Percentiles rank a stretch among this genome's conserved stretches.
These are phyloP conservation scores for Blepharisma japonicum DNA, from an alignment of 73 alveolate genomes.

Conservation along the genomic window DNA sequence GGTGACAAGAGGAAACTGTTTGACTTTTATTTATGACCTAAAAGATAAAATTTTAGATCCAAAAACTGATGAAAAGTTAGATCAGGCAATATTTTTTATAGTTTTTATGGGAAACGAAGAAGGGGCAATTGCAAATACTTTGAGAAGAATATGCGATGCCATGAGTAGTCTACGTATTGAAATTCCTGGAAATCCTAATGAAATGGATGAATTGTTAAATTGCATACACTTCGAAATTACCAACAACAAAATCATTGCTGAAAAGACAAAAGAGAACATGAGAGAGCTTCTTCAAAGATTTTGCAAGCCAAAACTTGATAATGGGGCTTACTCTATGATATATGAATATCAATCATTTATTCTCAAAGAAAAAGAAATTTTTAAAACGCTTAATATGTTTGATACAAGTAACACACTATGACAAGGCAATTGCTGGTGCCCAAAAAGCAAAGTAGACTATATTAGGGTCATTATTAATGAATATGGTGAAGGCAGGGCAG, in stretches of 20 bases:
- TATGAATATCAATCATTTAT: conserved; percentile 2
- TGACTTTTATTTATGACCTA: conserved; percentile 14
- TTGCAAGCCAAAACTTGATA: neutral
- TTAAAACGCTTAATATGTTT: conserved; percentile 47
- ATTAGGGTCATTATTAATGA: conserved; percentile 40
- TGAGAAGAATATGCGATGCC: conserved; percentile 9
- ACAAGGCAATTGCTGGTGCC: conserved; percentile 63
- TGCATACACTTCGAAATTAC: neutral
- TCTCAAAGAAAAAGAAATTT: conserved; percentile 22
- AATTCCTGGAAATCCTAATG: neutral
- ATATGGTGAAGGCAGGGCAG: conserved; percentile 34
- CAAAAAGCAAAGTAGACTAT: conserved; percentile 41
- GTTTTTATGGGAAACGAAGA: conserved; percentile 27
- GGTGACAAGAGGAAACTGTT: conserved; percentile 37
- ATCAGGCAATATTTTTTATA: neutral
- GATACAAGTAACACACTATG: conserved; percentile 42
- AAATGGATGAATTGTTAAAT: conserved; percentile 22
- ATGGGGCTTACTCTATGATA: neutral
- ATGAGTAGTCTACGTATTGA: conserved; percentile 8
- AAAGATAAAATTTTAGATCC: neutral
- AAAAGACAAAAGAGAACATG: neutral
- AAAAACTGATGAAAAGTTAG: neutral
- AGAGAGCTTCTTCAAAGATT: neutral
- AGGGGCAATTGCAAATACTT: neutral
- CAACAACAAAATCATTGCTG: neutral